Conservation (phyloP, 352 stramenopile genomes). For the Pythium grandisporangium region DNA sequence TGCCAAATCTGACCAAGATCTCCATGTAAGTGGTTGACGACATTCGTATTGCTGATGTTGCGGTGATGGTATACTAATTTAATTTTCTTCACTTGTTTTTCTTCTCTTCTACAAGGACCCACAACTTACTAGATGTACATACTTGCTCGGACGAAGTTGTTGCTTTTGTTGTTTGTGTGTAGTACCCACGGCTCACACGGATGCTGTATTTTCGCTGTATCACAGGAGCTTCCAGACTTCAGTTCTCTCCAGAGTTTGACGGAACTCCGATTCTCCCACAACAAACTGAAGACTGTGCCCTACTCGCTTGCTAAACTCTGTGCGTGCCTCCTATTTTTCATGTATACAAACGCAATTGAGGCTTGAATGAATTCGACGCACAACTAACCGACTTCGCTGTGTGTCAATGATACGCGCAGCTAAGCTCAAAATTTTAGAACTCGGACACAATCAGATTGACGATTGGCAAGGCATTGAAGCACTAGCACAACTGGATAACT, state of each 20-base stretch:
- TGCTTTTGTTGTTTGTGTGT: too few relatives aligned
- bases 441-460: constrained; percentile 78
- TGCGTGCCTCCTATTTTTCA: constrained; percentile 11
- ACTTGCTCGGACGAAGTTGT: too few relatives aligned
- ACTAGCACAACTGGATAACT: constrained; percentile 37
- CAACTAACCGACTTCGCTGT: too few relatives aligned
- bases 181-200: too few relatives aligned
- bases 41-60: too few relatives aligned
- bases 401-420: constrained; percentile 17
- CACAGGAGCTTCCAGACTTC: constrained; percentile 50
- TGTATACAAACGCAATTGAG: background rate
- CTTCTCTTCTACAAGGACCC: constrained; percentile 33
- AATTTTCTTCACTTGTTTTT: background rate
- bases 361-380: constrained; percentile 1
- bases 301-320: constrained; percentile 48
- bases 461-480: constrained; percentile 71
- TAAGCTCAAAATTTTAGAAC: constrained; percentile 72
- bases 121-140: constrained; percentile 57
- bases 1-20: constrained; percentile 76
- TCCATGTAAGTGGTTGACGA: constrained; percentile 49
- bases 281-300: constrained; percentile 63
- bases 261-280: constrained; percentile 78
- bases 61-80: constrained; percentile 1
- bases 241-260: constrained; percentile 52
- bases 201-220: too few relatives aligned